Base-by-base conservation (phyloP, 371 early-diverging fungal species). In the Zancudomyces culisetae region DNA sequence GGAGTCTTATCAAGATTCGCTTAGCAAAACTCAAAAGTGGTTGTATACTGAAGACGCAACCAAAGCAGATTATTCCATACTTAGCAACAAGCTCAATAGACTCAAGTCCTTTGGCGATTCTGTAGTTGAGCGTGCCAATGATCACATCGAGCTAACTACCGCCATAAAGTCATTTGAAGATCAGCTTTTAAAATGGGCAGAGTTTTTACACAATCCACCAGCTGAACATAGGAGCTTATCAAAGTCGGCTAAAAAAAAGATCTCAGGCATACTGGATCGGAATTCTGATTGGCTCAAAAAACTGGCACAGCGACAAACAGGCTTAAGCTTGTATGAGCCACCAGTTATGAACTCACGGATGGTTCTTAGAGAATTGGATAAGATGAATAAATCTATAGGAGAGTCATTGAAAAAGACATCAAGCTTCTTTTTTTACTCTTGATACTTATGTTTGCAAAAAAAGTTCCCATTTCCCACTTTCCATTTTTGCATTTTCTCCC, bases 11-110 rank as follows among this genome's bases (percentile, higher is more conserved):
- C 58, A 75, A 54, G 54, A 60, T 42, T 72, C 77, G 30, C 72
- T 93, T 53, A 81, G 74, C 59, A 79, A 70, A 23, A 79, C 80
- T 52, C 95, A 95, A 75, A 85, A 91, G 64, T 97, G 97, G 97
- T 78, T 97, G 57, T 97, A 97, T 72, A 86, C 81, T 50, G 95
- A 94, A 58, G 97, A 91, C 45, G 92, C 90, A 60, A 88, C 86
- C 57, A 79, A 85, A 35, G 75, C 87, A 63, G 90, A 91, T 76
- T 56, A 56, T 54, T 80, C 80, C 27, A 85, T 83, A 42, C 94
- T 91, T 62, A 64, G 72, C 28, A 78, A 78, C 62, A 92, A 90
- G 73, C 72, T 96, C 40, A 72, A 68, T 0, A 77, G 70, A 23
- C 80, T 96, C 59, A 59, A 65, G 77, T 77, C 76, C 55, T 70